A percentile compares a stretch with the other conserved stretches of the same genome.
These are phyloP conservation scores for Lepiota brunneoincarnata DNA, from an alignment of 768 basidiomycete genomes.

Conservation along the genomic window DNA sequence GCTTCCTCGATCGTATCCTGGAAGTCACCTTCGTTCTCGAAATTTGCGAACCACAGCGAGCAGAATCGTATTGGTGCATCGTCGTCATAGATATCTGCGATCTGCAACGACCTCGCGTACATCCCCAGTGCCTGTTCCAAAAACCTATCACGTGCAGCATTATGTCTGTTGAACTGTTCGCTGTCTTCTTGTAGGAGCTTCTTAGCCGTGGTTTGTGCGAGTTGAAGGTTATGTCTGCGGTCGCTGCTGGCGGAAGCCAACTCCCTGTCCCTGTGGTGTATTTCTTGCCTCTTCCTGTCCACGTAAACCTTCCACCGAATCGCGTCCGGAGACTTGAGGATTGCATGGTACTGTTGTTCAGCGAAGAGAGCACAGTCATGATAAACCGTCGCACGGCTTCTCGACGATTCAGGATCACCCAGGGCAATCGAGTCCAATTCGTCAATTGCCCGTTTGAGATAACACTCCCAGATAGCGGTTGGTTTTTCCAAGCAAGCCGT, in stretches of 20 bases:
- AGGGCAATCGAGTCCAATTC: slow-evolving; percentile 21
- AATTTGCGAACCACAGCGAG: slow-evolving; percentile 91
- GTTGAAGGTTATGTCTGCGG: slow-evolving; percentile 15
- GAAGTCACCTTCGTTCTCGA: slow-evolving; percentile 54
- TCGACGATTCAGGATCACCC: slow-evolving; percentile 3
- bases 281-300: slow-evolving; percentile 69
- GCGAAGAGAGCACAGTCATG: slow-evolving; percentile 88
- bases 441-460: slow-evolving; percentile 63
- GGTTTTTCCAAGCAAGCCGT: slow-evolving; percentile 84
- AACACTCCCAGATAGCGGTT: slow-evolving; percentile 61
- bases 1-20: slow-evolving; percentile 38
- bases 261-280: slow-evolving; percentile 48
- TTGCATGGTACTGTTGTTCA: slow-evolving; percentile 78
- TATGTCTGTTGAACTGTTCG: slow-evolving; percentile 53
- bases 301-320: slow-evolving; percentile 68
- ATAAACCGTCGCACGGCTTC: slow-evolving; percentile 57
- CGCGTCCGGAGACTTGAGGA: slow-evolving; percentile 66
- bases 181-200: slow-evolving; percentile 43
- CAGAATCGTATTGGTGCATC: slow-evolving; percentile 77
- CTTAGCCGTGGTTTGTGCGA: slow-evolving; percentile 27
- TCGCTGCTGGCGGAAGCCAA: slow-evolving; percentile 19
- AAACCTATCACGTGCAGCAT: slow-evolving; percentile 52
- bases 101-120: slow-evolving; percentile 75
- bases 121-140: slow-evolving; percentile 77
- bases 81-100: slow-evolving; percentile 73